Evolutionary conservation across 2,329 filamentous ascomycete genomes (phyloP).

Genomic region (Xylariales sp.): DNA sequence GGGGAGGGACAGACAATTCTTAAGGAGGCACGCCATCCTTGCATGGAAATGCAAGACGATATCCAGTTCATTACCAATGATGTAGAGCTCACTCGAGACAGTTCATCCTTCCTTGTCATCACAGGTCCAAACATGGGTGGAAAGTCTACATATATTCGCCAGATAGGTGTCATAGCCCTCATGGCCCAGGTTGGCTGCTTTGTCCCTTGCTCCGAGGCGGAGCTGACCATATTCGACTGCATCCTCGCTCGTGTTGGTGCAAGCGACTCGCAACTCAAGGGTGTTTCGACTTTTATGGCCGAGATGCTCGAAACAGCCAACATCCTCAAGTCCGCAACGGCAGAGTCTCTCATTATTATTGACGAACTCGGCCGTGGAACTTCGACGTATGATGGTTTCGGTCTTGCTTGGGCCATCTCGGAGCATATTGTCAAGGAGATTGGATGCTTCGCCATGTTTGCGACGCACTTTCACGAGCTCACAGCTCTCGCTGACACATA

Average conservation of each 20-base stretch:
- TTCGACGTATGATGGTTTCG: constrained; percentile 97
- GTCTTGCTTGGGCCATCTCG: constrained; percentile 97
- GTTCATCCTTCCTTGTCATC: constrained; percentile 90
- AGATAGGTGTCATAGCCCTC: constrained; percentile 92
- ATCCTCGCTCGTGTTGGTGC: constrained; percentile 95
- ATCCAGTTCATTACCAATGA: constrained; percentile 99
- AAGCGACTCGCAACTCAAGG: constrained; percentile 94
- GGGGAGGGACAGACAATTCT: constrained; percentile 85
- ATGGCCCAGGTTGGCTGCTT: constrained; percentile 98
- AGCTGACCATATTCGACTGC: constrained; percentile 93
- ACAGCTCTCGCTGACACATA: constrained; percentile 86
- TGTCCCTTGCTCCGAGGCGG: constrained; percentile 85
- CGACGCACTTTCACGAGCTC: constrained; percentile 97
- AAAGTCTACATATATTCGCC: constrained; percentile 96
- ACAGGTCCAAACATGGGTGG: constrained; percentile 99
- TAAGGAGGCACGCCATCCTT: constrained; percentile 92
- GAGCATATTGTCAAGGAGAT: constrained; percentile 97
- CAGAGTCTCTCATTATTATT: constrained; percentile 95
- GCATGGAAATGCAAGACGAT: constrained; percentile 98
- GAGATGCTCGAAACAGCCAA: constrained; percentile 99
- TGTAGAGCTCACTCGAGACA: constrained; percentile 71
- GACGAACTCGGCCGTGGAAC: constrained; percentile 96
- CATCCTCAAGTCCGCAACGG: constrained; percentile 93
- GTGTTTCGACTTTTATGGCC: constrained; percentile 98
- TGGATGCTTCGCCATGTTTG: constrained; percentile 89